Percentiles rank a stretch among this genome's conserved stretches.
Evolutionary conservation across 352 stramenopile species (phyloP).

Genomic region (Phytopythium boreale): DNA sequence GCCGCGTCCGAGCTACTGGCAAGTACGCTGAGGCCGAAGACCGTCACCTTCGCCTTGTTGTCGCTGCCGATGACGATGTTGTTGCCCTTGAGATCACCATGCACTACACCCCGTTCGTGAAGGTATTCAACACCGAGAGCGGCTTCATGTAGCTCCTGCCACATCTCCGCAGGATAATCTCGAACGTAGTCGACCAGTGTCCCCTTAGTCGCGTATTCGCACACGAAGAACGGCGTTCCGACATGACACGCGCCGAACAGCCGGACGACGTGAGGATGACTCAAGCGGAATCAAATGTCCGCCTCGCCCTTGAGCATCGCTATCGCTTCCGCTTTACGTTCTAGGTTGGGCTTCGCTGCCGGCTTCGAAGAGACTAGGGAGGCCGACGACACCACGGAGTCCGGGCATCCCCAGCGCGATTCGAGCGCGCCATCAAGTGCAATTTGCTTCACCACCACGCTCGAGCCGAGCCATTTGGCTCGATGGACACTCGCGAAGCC

Average conservation of each 20-base stretch:
- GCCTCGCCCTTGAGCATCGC: constrained; percentile 22
- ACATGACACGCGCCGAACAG: constrained; percentile 33
- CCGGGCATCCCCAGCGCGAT: background rate
- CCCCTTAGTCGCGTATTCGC: constrained; percentile 19
- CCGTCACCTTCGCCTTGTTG: constrained; percentile 23
- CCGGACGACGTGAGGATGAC: constrained; percentile 25
- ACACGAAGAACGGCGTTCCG: constrained; percentile 24
- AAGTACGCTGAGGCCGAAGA: constrained; percentile 21
- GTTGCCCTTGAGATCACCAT: constrained; percentile 34
- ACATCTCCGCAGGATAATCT: constrained; percentile 18
- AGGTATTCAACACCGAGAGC: constrained; percentile 31
- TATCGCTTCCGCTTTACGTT: constrained; percentile 7
- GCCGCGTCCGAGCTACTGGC: background rate
- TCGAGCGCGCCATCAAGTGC: background rate
- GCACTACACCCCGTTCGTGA: constrained; percentile 23
- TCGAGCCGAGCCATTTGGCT: background rate
- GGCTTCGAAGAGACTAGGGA: constrained; percentile 3
- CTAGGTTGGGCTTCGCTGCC: background rate
- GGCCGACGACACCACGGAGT: background rate
- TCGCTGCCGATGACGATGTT: constrained; percentile 31
- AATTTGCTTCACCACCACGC: constrained; percentile 24
- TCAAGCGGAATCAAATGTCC: constrained; percentile 28
- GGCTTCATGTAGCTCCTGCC: constrained; percentile 19
- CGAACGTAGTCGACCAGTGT: constrained; percentile 18
- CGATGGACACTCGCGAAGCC: background rate